Base-by-base conservation (phyloP, 2,329 filamentous ascomycete species). In the Calonectria henricotiae region DNA sequence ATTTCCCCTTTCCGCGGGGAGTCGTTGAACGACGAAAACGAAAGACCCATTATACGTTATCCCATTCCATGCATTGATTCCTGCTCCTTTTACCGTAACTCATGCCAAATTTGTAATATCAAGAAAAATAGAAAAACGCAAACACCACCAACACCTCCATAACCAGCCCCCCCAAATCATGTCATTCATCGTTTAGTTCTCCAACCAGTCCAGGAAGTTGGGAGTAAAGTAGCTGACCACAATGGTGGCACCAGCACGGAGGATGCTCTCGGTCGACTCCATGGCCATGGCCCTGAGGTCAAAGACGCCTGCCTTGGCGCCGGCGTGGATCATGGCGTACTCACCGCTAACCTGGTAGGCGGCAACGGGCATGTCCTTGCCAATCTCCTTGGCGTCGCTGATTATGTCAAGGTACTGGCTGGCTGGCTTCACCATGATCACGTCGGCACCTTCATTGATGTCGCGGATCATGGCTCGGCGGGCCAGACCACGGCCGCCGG, bases 351-450 rank as follows among this genome's bases (percentile, higher is more conserved):
- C 96, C 82, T 99, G 96, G 82, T 99, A 99, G 25, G 96, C 96
- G 1, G 96, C 96, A 41, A 99, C 89, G 2, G 96, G 96, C 82
- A 98, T 88, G 82, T 98, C 95, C 80, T 92, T 93, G 69, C 94
- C 96, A 65, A 98, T 89, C 65, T 98, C 95, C 86, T 98, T 98
- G 64, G 96, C 96, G 80, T 99, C 96, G 75, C 94, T 94, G 82
- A 99, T 98, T 78, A 99, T 98, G 83, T 99, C 96, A 54, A 99
- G 89, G 82, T 98, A 99, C 82, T 96, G 94, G 77, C 93, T 93
- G 11, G 96, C 96, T 2, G 96, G 96, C 88, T 99, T 99, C 72
- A 99, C 96, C 96, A 99, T 98, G 84, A 99, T 98, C 76, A 98
- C 94, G 79, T 99, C 96, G 23, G 96, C 96, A 30, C 96, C 96